Conservation (phyloP, 108 stramenopile genomes). For the Asterionellopsis glacialis region DNA sequence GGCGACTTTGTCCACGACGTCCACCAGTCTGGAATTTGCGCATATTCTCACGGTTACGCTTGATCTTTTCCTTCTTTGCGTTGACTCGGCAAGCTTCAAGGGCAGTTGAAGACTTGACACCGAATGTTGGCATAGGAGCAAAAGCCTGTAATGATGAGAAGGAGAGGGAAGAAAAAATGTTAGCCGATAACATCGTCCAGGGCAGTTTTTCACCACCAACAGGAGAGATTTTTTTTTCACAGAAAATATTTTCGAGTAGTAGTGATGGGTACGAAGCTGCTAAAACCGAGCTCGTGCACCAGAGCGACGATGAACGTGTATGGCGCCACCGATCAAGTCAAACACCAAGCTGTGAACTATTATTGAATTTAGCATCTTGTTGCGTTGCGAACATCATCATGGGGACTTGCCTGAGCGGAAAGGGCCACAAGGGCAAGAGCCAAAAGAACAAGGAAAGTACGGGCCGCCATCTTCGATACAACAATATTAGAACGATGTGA, state of each 20-base stretch:
- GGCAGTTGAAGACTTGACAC: conserved; percentile 23
- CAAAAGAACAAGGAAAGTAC: conserved; percentile 25
- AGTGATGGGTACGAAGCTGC: background rate
- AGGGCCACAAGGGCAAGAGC: conserved; percentile 24
- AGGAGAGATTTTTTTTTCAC: background rate
- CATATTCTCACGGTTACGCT: conserved; percentile 90
- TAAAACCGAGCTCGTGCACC: background rate
- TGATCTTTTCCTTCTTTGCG: conserved; percentile 86
- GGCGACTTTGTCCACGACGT: conserved; percentile 67
- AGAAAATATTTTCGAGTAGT: background rate
- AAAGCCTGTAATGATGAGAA: conserved; percentile 25
- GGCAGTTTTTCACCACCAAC: background rate
- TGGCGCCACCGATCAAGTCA: no score
- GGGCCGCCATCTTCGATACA: conserved; percentile 13
- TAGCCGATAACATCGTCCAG: background rate
- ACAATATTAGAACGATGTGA: background rate
- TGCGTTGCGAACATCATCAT: background rate
- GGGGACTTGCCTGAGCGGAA: conserved; percentile 25
- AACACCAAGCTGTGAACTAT: no score
- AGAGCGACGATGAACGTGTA: background rate
- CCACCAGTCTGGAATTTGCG: conserved; percentile 80
- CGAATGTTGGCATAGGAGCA: conserved; percentile 20
- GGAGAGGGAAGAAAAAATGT: conserved; percentile 2
- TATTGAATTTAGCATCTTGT: background rate
- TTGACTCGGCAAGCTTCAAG: conserved; percentile 75